Percentiles rank a stretch among this genome's conserved stretches.
Conservation (phyloP, 2,329 filamentous ascomycete genomes). For the Thermothelomyces thermophilus region DNA sequence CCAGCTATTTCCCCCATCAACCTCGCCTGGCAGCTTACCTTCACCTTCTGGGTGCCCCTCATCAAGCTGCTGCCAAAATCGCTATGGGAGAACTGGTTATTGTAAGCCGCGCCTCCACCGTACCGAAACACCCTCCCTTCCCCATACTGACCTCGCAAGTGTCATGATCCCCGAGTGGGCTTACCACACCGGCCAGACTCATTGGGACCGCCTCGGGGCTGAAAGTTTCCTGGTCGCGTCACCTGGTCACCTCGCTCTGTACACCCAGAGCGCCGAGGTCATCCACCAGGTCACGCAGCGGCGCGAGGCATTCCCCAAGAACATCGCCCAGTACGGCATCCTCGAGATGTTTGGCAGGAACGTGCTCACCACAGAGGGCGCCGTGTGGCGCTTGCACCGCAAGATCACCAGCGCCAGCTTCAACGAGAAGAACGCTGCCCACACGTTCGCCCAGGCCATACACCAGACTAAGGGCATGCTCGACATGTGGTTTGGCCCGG, state of each 20-base stretch:
- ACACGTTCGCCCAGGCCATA: conserved; percentile 57
- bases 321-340: conserved; percentile 50
- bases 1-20: conserved; percentile 46
- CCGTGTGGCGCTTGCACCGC: conserved; percentile 64
- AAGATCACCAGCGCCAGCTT: conserved; percentile 67
- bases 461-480: conserved; percentile 59
- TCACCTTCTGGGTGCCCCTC: conserved; percentile 48
- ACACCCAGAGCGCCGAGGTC: conserved; percentile 57
- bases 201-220: conserved; percentile 49
- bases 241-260: conserved; percentile 46
- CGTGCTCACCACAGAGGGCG: conserved; percentile 63
- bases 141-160: conserved; percentile 32
- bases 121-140: not conserved
- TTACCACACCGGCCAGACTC: conserved; percentile 48
- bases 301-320: conserved; percentile 66
- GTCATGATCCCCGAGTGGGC: conserved; percentile 54
- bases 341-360: conserved; percentile 65
- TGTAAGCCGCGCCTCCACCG: conserved; percentile 38
- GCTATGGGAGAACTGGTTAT: conserved; percentile 52
- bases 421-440: conserved; percentile 65
- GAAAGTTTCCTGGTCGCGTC: conserved; percentile 61
- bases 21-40: conserved; percentile 49
- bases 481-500: conserved; percentile 45
- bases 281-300: conserved; percentile 59
- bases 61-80: conserved; percentile 48